These are phyloP conservation scores for Leishmania tropica DNA, from an alignment of 208 protist species.

Conservation along the genomic window DNA sequence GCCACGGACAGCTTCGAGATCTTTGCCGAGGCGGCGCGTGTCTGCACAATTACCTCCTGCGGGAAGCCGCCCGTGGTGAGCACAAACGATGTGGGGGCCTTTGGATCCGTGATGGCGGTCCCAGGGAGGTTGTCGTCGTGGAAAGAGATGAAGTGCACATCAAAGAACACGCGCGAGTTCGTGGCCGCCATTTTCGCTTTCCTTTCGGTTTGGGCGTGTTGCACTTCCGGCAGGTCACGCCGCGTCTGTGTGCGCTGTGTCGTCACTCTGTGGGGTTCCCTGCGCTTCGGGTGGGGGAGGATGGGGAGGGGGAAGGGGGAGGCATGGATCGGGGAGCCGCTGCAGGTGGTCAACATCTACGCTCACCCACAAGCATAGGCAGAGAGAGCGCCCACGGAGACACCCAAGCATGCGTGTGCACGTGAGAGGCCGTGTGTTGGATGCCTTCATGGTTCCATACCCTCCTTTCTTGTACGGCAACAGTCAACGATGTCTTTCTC, in stretches of 20 bases:
- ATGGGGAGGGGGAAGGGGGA: background rate
- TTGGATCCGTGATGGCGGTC: conserved; percentile 47
- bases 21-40: conserved; percentile 60
- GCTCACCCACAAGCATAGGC: conserved; percentile 17
- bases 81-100: conserved; percentile 54
- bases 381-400: background rate
- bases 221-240: background rate
- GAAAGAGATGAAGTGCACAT: conserved; percentile 77
- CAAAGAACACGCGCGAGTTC: conserved; percentile 41
- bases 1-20: conserved; percentile 46
- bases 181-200: conserved; percentile 16
- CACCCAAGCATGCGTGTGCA: background rate
- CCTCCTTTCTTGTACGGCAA: background rate
- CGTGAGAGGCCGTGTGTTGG: background rate
- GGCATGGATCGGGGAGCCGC: background rate
- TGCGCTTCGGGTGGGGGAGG: background rate
- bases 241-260: background rate
- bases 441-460: background rate
- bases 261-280: background rate
- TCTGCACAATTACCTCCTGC: conserved; percentile 79
- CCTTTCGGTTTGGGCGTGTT: background rate
- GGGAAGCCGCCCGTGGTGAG: conserved; percentile 88
- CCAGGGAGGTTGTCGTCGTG: conserved; percentile 67
- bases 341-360: background rate
- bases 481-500: background rate